Conservation (phyloP, 148 eudicot species). For the Chenopodium album region DNA sequence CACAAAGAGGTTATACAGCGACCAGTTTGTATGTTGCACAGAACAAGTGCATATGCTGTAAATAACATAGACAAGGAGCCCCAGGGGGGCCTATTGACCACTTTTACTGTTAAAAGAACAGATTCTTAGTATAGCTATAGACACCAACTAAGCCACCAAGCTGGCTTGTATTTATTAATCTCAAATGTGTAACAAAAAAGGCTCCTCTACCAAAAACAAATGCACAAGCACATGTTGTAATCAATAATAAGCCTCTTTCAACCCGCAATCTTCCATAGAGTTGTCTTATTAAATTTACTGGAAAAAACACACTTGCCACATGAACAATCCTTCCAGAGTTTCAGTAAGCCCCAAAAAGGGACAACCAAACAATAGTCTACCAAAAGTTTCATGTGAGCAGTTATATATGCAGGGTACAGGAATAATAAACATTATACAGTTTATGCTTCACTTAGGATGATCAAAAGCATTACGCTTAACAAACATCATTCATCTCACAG, state of each 20-base stretch:
- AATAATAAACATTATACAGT: background rate
- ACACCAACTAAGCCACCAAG: background rate
- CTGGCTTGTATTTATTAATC: too few species aligned
- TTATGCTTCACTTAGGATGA: too few species aligned
- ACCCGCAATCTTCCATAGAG: background rate
- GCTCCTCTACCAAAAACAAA: background rate
- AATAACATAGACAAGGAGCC: background rate
- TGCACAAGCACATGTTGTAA: background rate
- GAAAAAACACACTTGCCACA: background rate
- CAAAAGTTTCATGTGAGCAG: background rate
- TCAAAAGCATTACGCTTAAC: background rate
- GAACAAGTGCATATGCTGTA: background rate
- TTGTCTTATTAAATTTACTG: background rate
- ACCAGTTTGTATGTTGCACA: background rate
- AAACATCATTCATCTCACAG: conserved; percentile 5
- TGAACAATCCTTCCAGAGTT: background rate
- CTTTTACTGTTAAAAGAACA: background rate
- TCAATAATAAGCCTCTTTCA: background rate
- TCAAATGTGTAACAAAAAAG: background rate
- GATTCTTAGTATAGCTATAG: background rate
- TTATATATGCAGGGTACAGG: background rate
- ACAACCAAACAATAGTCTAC: background rate
- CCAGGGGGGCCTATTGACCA: background rate
- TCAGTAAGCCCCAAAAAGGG: background rate
- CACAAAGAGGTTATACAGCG: background rate